Evolutionary conservation across 768 basidiomycete genomes (phyloP).

Genomic region (Boletus sp.): DNA sequence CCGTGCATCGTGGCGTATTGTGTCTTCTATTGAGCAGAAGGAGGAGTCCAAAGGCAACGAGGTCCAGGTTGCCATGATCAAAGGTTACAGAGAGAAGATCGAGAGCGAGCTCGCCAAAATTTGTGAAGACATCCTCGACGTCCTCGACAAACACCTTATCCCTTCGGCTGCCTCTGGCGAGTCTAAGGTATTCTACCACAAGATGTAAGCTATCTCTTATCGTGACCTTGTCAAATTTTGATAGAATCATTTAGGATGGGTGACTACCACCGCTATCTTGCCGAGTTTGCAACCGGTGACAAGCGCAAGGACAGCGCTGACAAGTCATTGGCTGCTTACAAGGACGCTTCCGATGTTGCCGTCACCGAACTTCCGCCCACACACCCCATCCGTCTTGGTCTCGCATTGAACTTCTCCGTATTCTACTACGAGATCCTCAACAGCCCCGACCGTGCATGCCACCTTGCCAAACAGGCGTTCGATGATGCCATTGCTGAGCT

Average conservation of each 20-base stretch:
- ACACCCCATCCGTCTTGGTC: constrained; percentile 97
- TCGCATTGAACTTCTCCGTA: constrained; percentile 98
- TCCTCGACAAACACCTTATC: constrained; percentile 97
- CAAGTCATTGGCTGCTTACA: constrained; percentile 96
- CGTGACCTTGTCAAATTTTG: constrained; percentile 2
- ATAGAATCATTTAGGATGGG: constrained; percentile 72
- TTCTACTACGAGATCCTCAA: constrained; percentile 99
- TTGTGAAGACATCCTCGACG: constrained; percentile 97
- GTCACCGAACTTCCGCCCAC: constrained; percentile 94
- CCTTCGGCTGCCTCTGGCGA: constrained; percentile 96
- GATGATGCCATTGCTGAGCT: constrained; percentile 99
- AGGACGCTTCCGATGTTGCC: constrained; percentile 96
- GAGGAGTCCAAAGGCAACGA: constrained; percentile 99
- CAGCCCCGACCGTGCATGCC: constrained; percentile 97
- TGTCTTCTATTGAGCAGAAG: constrained; percentile 98
- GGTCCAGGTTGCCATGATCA: constrained; percentile 95
- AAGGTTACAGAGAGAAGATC: constrained; percentile 96
- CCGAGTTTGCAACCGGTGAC: constrained; percentile 97
- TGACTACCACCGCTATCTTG: constrained; percentile 98
- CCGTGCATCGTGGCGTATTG: constrained; percentile 96
- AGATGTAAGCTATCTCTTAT: constrained; percentile 65
- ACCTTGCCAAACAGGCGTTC: constrained; percentile 98
- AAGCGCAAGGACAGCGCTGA: constrained; percentile 96
- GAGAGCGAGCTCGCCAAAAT: constrained; percentile 96
- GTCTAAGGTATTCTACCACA: constrained; percentile 99